Percentiles rank a stretch among this genome's conserved stretches.
phyloP scores from a whole-genome alignment of 495 filamentous ascomycete genomes.

The Podospora pseudopauciseta region DNA sequence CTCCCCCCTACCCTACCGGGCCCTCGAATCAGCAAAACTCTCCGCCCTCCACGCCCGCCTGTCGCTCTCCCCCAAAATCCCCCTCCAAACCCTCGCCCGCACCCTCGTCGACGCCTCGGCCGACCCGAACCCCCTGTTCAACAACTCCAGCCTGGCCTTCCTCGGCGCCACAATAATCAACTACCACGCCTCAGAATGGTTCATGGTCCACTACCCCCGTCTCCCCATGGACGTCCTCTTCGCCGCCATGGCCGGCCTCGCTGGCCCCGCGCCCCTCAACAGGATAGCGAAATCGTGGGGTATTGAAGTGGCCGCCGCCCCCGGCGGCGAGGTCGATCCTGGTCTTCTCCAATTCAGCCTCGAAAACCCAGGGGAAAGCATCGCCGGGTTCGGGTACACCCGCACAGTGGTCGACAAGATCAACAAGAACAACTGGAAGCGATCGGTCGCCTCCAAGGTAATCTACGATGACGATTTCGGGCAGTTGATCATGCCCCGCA shows the following conservation, averaged over 20 bases:
- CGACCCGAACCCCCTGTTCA: constrained; percentile 59
- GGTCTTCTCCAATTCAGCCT: constrained; percentile 81
- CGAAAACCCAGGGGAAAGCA: constrained; percentile 54
- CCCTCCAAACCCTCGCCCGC: constrained; percentile 79
- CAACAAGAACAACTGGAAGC: constrained; percentile 57
- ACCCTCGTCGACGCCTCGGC: constrained; percentile 81
- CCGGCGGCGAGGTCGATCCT: constrained; percentile 87
- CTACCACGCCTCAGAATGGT: constrained; percentile 82
- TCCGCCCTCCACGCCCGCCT: constrained; percentile 91
- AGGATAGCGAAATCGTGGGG: constrained; percentile 80
- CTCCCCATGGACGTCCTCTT: constrained; percentile 79
- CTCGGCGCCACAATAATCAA: constrained; percentile 79
- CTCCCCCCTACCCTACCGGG: constrained; percentile 65
- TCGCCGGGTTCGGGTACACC: constrained; percentile 39
- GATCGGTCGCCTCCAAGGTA: constrained; percentile 65
- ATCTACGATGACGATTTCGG: constrained; percentile 81
- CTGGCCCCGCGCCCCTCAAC: constrained; percentile 65
- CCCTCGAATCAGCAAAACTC: constrained; percentile 81
- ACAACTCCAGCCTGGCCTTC: constrained; percentile 64
- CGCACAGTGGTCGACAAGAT: constrained; percentile 36
- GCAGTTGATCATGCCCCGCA: constrained; percentile 42
- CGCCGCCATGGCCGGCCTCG: constrained; percentile 77
- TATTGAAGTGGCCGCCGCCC: constrained; percentile 74
- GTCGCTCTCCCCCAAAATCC: constrained; percentile 73
- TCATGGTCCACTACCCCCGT: constrained; percentile 82